phyloP scores from a whole-genome alignment of 2,329 filamentous ascomycete species.

The Claviceps maximensis region DNA sequence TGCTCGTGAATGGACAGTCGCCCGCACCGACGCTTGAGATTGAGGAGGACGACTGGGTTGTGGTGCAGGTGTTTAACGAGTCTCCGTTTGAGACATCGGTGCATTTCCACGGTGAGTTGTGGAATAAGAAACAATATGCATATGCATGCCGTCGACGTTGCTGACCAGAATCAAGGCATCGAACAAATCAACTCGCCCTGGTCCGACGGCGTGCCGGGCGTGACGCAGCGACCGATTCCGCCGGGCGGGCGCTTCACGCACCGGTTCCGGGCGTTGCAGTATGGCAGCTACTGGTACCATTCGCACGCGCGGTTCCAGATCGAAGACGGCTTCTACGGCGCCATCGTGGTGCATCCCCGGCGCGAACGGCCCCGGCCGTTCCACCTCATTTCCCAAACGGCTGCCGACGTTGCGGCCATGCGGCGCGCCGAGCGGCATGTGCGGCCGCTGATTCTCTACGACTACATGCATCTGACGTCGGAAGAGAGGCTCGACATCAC shows the following conservation, averaged over 20 bases:
- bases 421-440: slow-evolving; percentile 32
- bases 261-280: too few relatives aligned
- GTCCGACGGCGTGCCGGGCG: too few relatives aligned
- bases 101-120: slow-evolving; percentile 28
- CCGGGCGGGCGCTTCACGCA: too few relatives aligned
- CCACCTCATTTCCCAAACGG: slow-evolving; percentile 28
- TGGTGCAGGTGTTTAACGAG: slow-evolving; percentile 3
- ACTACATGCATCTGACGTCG: slow-evolving; percentile 43
- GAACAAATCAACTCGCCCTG: slow-evolving; percentile 22
- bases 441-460: slow-evolving; percentile 37
- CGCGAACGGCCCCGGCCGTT: slow-evolving; percentile 29
- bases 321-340: slow-evolving; percentile 45
- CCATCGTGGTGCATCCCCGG: slow-evolving; percentile 36
- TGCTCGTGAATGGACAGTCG: too few relatives aligned
- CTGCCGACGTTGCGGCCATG: slow-evolving; percentile 28
- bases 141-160: too few relatives aligned
- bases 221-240: too few relatives aligned
- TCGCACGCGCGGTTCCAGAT: slow-evolving; percentile 31
- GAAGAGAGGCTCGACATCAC: slow-evolving; percentile 31
- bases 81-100: slow-evolving; percentile 23
- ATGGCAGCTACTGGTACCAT: too few relatives aligned
- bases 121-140: too few relatives aligned
- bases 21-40: too few relatives aligned
- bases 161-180: slow-evolving; percentile 30
- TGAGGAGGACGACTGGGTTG: too few relatives aligned